phyloP scores from a whole-genome alignment of 306 rosid genomes.

The Prinsepia uniflora region DNA sequence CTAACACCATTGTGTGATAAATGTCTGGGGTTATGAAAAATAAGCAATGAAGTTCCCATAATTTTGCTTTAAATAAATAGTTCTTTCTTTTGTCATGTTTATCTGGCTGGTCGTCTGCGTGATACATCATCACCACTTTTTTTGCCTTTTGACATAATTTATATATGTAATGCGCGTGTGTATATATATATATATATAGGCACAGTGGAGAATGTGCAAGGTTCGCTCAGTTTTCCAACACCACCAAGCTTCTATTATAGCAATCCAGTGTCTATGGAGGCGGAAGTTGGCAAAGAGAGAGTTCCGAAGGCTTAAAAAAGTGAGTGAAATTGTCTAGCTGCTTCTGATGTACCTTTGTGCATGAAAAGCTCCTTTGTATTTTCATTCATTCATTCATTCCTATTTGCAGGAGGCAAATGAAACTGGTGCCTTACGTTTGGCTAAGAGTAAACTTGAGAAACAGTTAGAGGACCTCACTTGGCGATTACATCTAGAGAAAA shows the following conservation, averaged over 20 bases:
- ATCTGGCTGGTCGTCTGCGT: constrained; percentile 8
- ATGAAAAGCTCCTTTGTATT: constrained; percentile 10
- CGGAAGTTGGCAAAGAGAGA: constrained; percentile 75
- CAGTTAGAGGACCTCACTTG: constrained; percentile 92
- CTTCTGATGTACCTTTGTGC: constrained; percentile 2
- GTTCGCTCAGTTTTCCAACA: constrained; percentile 55
- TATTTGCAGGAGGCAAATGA: constrained; percentile 88
- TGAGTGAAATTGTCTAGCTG: constrained; percentile 24
- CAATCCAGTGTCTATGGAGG: constrained; percentile 90
- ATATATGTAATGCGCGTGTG: neutral
- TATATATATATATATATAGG: constrained; percentile 30
- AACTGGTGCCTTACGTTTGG: constrained; percentile 92
- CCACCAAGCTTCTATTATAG: constrained; percentile 56
- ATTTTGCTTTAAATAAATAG: neutral
- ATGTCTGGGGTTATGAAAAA: neutral
- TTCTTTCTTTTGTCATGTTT: neutral
- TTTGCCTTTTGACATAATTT: constrained; percentile 20
- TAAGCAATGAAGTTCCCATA: neutral
- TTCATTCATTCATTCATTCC: constrained; percentile 10
- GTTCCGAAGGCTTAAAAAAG: constrained; percentile 70
- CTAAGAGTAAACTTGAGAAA: constrained; percentile 92
- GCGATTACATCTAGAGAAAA: constrained; percentile 93
- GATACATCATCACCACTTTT: constrained; percentile 1
- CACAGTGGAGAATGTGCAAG: constrained; percentile 81
- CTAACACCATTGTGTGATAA: neutral